Evolutionary conservation across 345 rosid species (phyloP), one percentile per base, ranked within the genome.

Genomic region (Mallotus nudiflorus): DNA sequence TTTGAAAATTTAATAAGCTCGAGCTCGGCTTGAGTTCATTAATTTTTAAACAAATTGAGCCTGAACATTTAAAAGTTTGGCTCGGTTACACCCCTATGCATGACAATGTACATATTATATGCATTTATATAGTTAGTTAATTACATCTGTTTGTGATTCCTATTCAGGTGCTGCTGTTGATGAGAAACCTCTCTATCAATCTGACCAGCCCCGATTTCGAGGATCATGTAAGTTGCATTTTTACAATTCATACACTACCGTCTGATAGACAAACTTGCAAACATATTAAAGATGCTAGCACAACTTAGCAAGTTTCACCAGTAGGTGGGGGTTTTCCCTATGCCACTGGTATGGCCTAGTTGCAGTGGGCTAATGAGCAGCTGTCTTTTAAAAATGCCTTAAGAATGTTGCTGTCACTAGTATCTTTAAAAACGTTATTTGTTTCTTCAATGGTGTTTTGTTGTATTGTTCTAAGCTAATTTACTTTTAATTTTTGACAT

Each of bases 131-230:
- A n/a, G n/a, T n/a, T n/a, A n/a, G n/a, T n/a, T n/a, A n/a, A n/a
- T n/a, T n/a, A 33, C 37, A 2, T 65, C 37, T 56, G 29, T 73
- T 56, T 73, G 73, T 60, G 67, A 68, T 64, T 42, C 53, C 61
- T 77, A 27, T 60, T 55, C 86, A 91, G 97, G 96, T 87, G 73
- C 75, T 94, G 67, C 75, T 94, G 78, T 71, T 91, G 82, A 94
- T 94, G 97, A 87, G 96, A 83, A 94, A 94, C 75, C 95, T 94
- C 61, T 86, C 97, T 49, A 84, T 91, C 80, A 94, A 94, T 80
- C 82, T 94, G 65, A 76, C 86, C 31, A 90, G 93, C 60, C 96
- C 97, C 13, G 91, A 89, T 76, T 94, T 91, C 52, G 97, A 91
- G 86, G 96, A 90, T 82, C 90, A 90, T 70, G 98, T 90, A 72